phyloP scores from a whole-genome alignment of 305 asterid genomes.

The Stenogyne calaminthoides region DNA sequence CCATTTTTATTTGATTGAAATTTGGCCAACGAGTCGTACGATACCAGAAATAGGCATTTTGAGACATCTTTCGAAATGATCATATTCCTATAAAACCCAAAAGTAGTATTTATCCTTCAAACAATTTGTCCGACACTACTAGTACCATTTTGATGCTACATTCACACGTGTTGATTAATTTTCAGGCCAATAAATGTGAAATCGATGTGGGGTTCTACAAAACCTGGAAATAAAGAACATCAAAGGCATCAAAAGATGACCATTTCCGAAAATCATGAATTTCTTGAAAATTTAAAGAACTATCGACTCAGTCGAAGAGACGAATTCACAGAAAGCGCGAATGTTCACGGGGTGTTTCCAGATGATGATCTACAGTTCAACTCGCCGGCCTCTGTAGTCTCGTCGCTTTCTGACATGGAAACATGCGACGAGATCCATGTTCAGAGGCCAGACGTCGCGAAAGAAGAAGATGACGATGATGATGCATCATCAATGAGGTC shows the following conservation, averaged over 20 bases:
- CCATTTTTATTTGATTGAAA: not conserved
- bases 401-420: slow-evolving; percentile 45
- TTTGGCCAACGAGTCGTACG: not conserved
- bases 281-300: slow-evolving; percentile 37
- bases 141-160: no score
- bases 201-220: slow-evolving; percentile 39
- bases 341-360: slow-evolving; percentile 40
- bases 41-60: not conserved
- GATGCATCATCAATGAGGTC: slow-evolving; percentile 58
- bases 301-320: slow-evolving; percentile 37
- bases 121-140: not conserved
- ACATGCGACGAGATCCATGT: slow-evolving; percentile 24
- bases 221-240: slow-evolving; percentile 30
- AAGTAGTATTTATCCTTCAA: not conserved
- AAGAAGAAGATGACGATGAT: slow-evolving; percentile 34
- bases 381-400: slow-evolving; percentile 61
- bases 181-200: slow-evolving; percentile 65
- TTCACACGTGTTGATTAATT: no score
- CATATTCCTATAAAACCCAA: not conserved
- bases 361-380: slow-evolving; percentile 49
- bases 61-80: not conserved
- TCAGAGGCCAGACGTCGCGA: slow-evolving; percentile 23
- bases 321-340: slow-evolving; percentile 45
- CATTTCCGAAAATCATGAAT: slow-evolving; percentile 38
- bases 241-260: slow-evolving; percentile 28